Conservation (phyloP, 208 protist species). For the Acanthamoeba sp. region DNA sequence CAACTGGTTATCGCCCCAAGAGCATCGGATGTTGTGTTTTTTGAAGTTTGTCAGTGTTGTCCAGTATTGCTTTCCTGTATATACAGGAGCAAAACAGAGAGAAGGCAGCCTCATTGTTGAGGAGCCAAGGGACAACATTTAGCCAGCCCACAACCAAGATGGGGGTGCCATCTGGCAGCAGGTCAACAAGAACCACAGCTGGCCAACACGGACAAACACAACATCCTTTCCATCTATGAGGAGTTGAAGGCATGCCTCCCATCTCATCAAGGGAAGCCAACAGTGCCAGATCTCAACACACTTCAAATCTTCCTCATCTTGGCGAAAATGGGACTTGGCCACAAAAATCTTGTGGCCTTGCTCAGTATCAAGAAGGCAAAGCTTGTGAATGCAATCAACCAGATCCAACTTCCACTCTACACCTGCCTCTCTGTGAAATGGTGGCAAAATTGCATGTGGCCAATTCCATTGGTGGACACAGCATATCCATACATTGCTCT, state of each 20-base stretch:
- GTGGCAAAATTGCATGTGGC: neutral
- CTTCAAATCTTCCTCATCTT: neutral
- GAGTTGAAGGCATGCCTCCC: neutral
- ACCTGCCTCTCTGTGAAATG: neutral
- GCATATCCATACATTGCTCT: conserved; percentile 4
- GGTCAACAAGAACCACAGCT: neutral
- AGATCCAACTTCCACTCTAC: neutral
- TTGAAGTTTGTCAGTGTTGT: no score
- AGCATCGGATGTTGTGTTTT: no score
- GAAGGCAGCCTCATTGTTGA: neutral
- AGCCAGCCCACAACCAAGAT: neutral
- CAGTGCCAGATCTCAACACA: neutral
- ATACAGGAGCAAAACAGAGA: neutral
- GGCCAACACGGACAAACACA: neutral
- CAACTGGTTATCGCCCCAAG: no score
- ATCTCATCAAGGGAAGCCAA: neutral
- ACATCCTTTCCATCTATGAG: conserved; percentile 15
- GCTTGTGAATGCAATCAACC: neutral
- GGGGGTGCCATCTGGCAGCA: neutral
- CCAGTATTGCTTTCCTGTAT: no score
- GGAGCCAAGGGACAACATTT: neutral
- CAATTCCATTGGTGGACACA: neutral
- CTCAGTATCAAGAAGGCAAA: conserved; percentile 29
- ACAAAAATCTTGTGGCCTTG: neutral
- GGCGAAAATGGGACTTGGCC: neutral